Percentiles rank a stretch among this genome's conserved stretches.
Conservation (phyloP, 805 yeast genomes). For the Lachancea fermentati region DNA sequence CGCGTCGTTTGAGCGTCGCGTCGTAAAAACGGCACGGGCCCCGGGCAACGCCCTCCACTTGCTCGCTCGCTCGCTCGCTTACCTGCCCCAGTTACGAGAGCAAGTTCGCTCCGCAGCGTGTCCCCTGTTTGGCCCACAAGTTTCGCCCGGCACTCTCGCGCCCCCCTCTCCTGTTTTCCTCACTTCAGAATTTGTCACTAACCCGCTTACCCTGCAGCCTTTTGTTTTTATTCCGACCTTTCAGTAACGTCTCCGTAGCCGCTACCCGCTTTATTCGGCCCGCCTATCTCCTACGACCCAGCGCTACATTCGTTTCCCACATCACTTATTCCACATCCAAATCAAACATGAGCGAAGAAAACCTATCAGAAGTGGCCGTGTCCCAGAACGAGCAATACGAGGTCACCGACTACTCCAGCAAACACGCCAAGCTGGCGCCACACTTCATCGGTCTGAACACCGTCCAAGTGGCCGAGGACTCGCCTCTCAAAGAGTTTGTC, state of each 20-base stretch:
- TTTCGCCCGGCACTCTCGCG: not conserved
- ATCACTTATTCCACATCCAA: not conserved
- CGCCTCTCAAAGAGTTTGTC: constrained; percentile 77
- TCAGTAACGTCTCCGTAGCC: not conserved
- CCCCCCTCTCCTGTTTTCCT: not conserved
- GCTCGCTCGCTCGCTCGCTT: constrained; percentile 1
- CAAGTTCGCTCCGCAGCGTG: too few relatives aligned
- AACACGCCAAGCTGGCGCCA: constrained; percentile 46
- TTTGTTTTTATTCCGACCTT: not conserved
- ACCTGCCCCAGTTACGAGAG: too few relatives aligned
- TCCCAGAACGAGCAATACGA: constrained; percentile 26
- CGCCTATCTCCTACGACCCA: not conserved
- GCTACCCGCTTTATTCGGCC: not conserved
- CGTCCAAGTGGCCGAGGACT: constrained; percentile 69
- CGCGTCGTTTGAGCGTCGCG: too few relatives aligned
- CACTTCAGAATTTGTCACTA: not conserved
- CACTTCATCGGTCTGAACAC: constrained; percentile 83
- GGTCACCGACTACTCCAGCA: constrained; percentile 29
- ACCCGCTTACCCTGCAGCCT: not conserved
- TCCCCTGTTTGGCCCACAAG: not conserved
- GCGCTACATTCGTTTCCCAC: not conserved
- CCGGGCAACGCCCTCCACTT: not conserved
- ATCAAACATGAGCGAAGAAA: constrained; percentile 37
- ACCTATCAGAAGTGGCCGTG: constrained; percentile 33
- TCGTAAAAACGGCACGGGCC: too few relatives aligned